Evolutionary conservation across 176 grass and related monocot species (phyloP), one percentile per base, ranked within the genome.

Genomic region (Oryza officinalis): DNA sequence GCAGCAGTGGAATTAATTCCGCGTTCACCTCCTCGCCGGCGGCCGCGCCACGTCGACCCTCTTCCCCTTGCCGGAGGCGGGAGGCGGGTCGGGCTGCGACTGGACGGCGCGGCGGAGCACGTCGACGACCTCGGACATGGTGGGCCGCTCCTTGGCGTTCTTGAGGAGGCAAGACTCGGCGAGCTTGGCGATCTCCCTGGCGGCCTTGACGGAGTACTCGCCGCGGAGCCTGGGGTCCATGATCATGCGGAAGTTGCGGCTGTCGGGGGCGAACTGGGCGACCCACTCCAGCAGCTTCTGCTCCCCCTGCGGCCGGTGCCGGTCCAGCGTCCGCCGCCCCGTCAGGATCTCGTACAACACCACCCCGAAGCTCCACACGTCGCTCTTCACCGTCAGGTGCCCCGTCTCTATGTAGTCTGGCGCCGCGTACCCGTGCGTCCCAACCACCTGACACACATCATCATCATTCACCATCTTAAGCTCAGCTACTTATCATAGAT

Each of bases 231-330:
- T 95, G 1, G 91, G 93, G 69, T 98, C 96, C 67, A 98, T 94
- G 81, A 98, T 98, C 91, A 94, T 89, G 63, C 89, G 90, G 77
- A 98, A 98, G 77, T 86, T 93, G 86, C 91, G 92, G 67, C 83
- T 83, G 31, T 90, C 86, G 13, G 93, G 81, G 27, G 96, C 87
- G 64, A 87, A 98, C 46, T 95, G 89, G 50, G 9, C 57, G 76
- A 98, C 96, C 93, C 93, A 98, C 28, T 95, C 91, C 40, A 98
- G 77, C 85, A 98, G 83, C 86, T 90, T 96, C 91, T 98, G 91
- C 70, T 98, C 89, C 20, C 75, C 86, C 35, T 35, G 71, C 13
- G 96, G 96, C 32, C 57, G 78, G 80, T 92, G 95, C 71, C 89
- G 49, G 49, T 98, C 93, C 20, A 94, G 84, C 12, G 96, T 88